These are phyloP conservation scores for Ustulina deusta DNA, from an alignment of 2,329 filamentous ascomycete genomes.

Conservation along the genomic window DNA sequence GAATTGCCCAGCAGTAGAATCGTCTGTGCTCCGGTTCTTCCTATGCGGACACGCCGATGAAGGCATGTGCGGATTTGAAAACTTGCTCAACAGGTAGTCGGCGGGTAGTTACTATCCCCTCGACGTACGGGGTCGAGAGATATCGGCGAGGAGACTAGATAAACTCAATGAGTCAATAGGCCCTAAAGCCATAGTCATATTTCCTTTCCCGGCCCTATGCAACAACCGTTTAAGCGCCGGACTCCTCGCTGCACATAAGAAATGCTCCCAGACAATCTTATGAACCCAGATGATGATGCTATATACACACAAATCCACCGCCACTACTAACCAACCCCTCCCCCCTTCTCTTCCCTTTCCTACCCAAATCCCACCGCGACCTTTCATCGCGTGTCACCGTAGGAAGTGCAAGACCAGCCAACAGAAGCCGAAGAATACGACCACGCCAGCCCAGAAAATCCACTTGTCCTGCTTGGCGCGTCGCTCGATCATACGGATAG, in stretches of 20 bases:
- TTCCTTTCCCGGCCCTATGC: slow-evolving; percentile 29
- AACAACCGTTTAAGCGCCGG: slow-evolving; percentile 30
- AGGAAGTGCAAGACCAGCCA: slow-evolving; percentile 90
- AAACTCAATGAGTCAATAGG: slow-evolving; percentile 8
- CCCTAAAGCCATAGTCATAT: slow-evolving; percentile 16
- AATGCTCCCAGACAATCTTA: slow-evolving; percentile 27
- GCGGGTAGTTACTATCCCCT: background rate
- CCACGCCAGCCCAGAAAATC: slow-evolving; percentile 91
- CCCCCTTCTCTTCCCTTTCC: slow-evolving; percentile 33
- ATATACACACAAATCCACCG: slow-evolving; percentile 6
- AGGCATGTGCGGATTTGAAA: background rate
- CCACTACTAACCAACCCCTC: background rate
- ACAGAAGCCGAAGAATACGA: slow-evolving; percentile 91
- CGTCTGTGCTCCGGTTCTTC: too few relatives aligned
- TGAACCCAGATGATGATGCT: slow-evolving; percentile 12
- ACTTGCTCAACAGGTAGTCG: background rate
- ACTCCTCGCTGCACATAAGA: slow-evolving; percentile 39
- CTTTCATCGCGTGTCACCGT: slow-evolving; percentile 61
- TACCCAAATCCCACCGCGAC: background rate
- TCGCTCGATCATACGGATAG: slow-evolving; percentile 95
- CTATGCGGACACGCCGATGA: background rate
- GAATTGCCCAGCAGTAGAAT: background rate
- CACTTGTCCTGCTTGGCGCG: slow-evolving; percentile 95
- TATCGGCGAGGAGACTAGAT: background rate
- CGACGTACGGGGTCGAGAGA: background rate